A percentile compares a stretch with the other conserved stretches of the same genome.
phyloP scores from a whole-genome alignment of 129 eudicot species.

The Chrysanthemum seticuspe region DNA sequence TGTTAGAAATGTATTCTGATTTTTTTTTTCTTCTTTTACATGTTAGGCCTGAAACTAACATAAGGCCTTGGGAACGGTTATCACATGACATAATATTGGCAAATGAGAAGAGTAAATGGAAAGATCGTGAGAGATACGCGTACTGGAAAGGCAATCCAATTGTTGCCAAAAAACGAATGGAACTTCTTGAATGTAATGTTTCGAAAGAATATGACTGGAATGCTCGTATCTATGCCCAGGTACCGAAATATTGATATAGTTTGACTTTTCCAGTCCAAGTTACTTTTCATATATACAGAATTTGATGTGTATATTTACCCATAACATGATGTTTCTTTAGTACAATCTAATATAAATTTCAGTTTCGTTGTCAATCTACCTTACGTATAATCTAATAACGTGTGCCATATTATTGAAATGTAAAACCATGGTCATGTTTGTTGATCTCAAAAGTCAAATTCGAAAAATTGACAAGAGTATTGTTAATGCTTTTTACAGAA shows the following conservation, averaged over 20 bases:
- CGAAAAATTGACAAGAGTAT: neutral
- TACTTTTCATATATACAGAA: neutral
- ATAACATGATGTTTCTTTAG: too few species aligned
- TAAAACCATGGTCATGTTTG: too few species aligned
- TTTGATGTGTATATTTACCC: too few species aligned
- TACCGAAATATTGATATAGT: neutral
- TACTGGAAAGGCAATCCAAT: constrained; percentile 45
- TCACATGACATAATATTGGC: constrained; percentile 35
- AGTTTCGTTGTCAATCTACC: too few species aligned
- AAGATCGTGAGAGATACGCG: constrained; percentile 37
- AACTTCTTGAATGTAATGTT: constrained; percentile 32
- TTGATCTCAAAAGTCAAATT: neutral
- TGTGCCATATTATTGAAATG: too few species aligned
- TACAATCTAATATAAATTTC: too few species aligned
- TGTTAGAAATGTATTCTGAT: neutral
- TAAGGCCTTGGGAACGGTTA: constrained; percentile 40
- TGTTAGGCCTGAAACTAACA: constrained; percentile 45
- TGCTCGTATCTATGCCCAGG: constrained; percentile 40
- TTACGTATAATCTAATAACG: too few species aligned
- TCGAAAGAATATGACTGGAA: constrained; percentile 23
- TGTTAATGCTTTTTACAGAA: constrained; percentile 28
- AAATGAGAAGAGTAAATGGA: constrained; percentile 33
- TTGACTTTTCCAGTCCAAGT: neutral
- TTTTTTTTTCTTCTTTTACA: neutral
- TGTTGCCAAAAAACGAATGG: constrained; percentile 30